A percentile compares a stretch with the other conserved stretches of the same genome.
phyloP scores from a whole-genome alignment of 345 rosid species.

The Sonneratia alba region DNA sequence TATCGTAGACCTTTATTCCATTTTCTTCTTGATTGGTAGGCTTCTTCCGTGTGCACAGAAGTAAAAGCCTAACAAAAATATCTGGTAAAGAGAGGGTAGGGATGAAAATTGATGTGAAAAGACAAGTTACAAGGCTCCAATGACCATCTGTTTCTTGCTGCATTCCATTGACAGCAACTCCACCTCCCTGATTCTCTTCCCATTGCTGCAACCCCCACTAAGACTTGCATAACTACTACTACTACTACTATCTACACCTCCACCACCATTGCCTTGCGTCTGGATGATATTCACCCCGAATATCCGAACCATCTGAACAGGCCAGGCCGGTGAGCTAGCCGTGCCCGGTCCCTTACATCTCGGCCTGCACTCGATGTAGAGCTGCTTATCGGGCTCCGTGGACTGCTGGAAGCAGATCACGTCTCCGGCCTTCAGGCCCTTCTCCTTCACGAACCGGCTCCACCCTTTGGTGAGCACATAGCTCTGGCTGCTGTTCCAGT shows the following conservation, averaged over 20 bases:
- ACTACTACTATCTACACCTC: conserved; percentile 5
- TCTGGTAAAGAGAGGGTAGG: too few relatives aligned
- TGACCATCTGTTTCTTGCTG: conserved; percentile 59
- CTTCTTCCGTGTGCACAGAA: too few relatives aligned
- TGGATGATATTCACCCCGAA: conserved; percentile 50
- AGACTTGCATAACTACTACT: conserved; percentile 19
- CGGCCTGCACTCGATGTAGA: conserved; percentile 48
- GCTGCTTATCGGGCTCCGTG: conserved; percentile 57
- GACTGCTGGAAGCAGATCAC: conserved; percentile 65
- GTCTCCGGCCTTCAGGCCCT: conserved; percentile 71
- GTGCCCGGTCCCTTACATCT: conserved; percentile 11
- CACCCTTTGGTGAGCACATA: conserved; percentile 92
- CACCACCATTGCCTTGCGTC: conserved; percentile 12
- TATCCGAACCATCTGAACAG: conserved; percentile 50
- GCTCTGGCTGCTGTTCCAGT: too few relatives aligned
- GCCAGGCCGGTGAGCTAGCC: conserved; percentile 12
- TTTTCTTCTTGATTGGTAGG: too few relatives aligned
- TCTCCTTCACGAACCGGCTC: conserved; percentile 91
- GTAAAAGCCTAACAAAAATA: too few relatives aligned
- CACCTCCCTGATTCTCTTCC: conserved; percentile 52
- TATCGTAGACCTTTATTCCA: too few relatives aligned
- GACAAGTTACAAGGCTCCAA: conserved; percentile 51
- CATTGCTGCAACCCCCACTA: conserved; percentile 26
- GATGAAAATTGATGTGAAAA: too few relatives aligned
- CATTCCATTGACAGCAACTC: conserved; percentile 49